Percentiles rank a stretch among this genome's conserved stretches.
phyloP scores from a whole-genome alignment of 1,284 basidiomycete species.

The Jaminaea rosea region DNA sequence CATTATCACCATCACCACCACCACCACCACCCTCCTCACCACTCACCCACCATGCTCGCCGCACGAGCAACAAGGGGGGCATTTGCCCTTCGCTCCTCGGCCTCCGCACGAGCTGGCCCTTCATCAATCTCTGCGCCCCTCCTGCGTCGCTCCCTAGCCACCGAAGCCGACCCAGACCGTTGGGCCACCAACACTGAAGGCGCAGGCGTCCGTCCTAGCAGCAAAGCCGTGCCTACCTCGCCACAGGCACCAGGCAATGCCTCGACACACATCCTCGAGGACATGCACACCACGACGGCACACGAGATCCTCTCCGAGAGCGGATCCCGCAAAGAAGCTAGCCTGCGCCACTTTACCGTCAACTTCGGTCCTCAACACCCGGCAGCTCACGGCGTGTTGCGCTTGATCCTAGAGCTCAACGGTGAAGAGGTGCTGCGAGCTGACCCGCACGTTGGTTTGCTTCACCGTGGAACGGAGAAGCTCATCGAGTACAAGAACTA shows the following conservation, averaged over 20 bases:
- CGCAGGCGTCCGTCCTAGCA: conserved; percentile 14
- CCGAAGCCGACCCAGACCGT: conserved; percentile 13
- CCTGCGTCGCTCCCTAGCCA: conserved; percentile 22
- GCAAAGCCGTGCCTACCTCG: conserved; percentile 16
- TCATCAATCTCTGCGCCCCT: background rate
- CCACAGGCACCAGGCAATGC: conserved; percentile 17
- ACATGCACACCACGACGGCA: conserved; percentile 65
- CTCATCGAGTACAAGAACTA: conserved; percentile 99
- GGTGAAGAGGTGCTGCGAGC: conserved; percentile 60
- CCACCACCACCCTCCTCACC: conserved; percentile 10
- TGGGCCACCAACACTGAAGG: background rate
- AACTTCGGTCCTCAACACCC: conserved; percentile 71
- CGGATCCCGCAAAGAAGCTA: conserved; percentile 64
- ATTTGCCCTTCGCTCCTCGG: conserved; percentile 15
- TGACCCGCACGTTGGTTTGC: conserved; percentile 77
- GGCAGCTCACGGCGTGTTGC: conserved; percentile 94
- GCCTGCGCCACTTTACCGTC: conserved; percentile 55
- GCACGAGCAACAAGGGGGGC: background rate
- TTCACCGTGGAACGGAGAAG: conserved; percentile 97
- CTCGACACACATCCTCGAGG: conserved; percentile 36
- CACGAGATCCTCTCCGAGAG: conserved; percentile 69
- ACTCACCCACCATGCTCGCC: background rate
- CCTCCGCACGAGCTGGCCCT: conserved; percentile 1
- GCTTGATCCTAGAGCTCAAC: conserved; percentile 93
- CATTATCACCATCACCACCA: background rate